Evolutionary conservation across 257 asterid genomes (phyloP).

Genomic region (Craterostigma plantagineum): DNA sequence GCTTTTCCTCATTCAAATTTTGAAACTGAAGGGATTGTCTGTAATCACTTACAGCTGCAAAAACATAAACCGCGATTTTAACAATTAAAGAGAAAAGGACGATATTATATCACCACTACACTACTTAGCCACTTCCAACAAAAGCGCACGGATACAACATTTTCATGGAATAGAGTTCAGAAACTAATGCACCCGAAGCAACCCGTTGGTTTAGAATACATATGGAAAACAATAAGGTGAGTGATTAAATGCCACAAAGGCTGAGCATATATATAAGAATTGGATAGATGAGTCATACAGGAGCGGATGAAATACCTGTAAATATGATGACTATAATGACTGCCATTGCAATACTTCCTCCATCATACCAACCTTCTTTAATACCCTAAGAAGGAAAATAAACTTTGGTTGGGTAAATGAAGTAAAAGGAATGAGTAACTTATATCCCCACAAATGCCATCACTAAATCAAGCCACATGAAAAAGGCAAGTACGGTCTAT

Average conservation of each 20-base stretch:
- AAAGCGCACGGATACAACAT: no score
- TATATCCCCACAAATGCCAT: background rate
- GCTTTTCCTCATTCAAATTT: conserved; percentile 89
- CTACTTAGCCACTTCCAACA: no score
- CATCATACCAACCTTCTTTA: conserved; percentile 98
- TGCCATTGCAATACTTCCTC: conserved; percentile 93
- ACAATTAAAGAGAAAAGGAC: background rate
- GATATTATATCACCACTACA: background rate
- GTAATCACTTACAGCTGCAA: conserved; percentile 85
- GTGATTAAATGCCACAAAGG: background rate
- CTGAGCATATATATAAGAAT: background rate
- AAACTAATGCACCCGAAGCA: no score
- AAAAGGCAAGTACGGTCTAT: no score
- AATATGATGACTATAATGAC: conserved; percentile 68
- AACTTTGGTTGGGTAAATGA: background rate
- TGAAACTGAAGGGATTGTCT: conserved; percentile 93
- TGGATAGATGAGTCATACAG: conserved; percentile 1
- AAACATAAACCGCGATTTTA: conserved; percentile 1
- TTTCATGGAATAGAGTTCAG: conserved; percentile 5
- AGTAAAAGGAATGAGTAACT: background rate
- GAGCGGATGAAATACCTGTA: conserved; percentile 39
- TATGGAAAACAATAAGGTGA: conserved; percentile 3
- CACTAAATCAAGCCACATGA: background rate
- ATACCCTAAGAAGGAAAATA: conserved; percentile 43
- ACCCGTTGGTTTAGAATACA: conserved; percentile 17